These are phyloP conservation scores for Panaeolus cyanescens DNA, from an alignment of 768 basidiomycete species.

Conservation along the genomic window DNA sequence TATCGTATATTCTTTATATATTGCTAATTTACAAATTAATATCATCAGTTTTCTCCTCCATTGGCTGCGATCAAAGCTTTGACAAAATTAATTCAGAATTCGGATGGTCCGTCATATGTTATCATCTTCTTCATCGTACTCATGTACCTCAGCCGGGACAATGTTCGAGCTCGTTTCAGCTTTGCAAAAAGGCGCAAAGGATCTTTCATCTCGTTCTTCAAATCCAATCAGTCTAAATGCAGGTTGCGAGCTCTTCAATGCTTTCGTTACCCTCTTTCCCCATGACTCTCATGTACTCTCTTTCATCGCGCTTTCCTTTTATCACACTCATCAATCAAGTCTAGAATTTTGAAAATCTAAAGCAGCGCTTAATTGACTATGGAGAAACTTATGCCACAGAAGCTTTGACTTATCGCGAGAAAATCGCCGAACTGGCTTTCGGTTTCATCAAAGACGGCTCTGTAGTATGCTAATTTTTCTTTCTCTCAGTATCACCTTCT, in stretches of 20 bases:
- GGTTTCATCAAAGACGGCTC: constrained; percentile 96
- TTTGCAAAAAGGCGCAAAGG: constrained; percentile 72
- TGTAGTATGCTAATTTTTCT: constrained; percentile 51
- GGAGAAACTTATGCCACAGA: constrained; percentile 76
- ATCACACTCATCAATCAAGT: constrained; percentile 9
- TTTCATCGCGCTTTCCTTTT: constrained; percentile 8
- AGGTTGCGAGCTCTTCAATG: constrained; percentile 90
- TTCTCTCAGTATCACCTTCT: constrained; percentile 5
- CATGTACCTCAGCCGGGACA: constrained; percentile 64
- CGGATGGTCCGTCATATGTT: constrained; percentile 56
- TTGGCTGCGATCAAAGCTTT: constrained; percentile 88
- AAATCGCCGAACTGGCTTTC: constrained; percentile 87
- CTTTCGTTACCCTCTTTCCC: constrained; percentile 83
- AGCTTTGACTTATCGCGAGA: constrained; percentile 83
- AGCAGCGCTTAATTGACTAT: constrained; percentile 79
- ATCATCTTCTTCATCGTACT: constrained; percentile 8
- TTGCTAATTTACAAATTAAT: background rate
- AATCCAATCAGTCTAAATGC: constrained; percentile 86
- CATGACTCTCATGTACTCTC: constrained; percentile 76
- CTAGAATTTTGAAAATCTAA: constrained; percentile 84
- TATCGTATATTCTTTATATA: constrained; percentile 29
- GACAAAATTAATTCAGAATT: constrained; percentile 78
- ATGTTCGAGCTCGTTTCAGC: constrained; percentile 92
- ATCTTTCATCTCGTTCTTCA: constrained; percentile 59
- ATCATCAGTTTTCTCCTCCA: constrained; percentile 69